These are phyloP conservation scores for Dryadomyces quercivorus DNA, from an alignment of 2,329 filamentous ascomycete genomes.

Conservation along the genomic window DNA sequence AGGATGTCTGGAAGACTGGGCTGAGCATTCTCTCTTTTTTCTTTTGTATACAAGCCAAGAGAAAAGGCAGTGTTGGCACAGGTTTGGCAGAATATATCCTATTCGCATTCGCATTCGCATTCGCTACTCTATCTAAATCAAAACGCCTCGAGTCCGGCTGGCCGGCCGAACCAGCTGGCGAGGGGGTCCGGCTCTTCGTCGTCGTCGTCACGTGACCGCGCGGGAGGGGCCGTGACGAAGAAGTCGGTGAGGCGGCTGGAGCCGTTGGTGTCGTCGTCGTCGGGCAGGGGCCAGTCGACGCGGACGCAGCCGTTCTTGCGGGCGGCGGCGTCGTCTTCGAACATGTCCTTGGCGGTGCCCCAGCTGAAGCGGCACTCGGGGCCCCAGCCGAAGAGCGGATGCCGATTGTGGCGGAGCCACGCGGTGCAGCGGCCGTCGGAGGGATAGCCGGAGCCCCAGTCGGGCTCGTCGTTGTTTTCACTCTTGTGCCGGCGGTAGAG, in stretches of 20 bases:
- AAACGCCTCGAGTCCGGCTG: slow-evolving; percentile 59
- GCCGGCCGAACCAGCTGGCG: slow-evolving; percentile 68
- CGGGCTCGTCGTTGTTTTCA: slow-evolving; percentile 17
- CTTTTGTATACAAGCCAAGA: not conserved
- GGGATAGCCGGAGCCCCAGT: slow-evolving; percentile 90
- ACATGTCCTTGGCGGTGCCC: slow-evolving; percentile 87
- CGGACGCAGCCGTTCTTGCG: slow-evolving; percentile 36
- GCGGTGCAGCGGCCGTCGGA: slow-evolving; percentile 67
- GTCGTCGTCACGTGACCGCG: slow-evolving; percentile 28
- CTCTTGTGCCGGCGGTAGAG: slow-evolving; percentile 40
- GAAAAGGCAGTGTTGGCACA: not conserved
- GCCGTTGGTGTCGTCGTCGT: slow-evolving; percentile 38
- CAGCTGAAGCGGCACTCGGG: slow-evolving; percentile 89
- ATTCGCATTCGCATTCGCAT: too few relatives aligned
- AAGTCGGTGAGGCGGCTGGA: slow-evolving; percentile 67
- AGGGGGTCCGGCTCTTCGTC: slow-evolving; percentile 36
- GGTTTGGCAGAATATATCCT: too few relatives aligned
- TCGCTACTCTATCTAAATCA: slow-evolving; percentile 26
- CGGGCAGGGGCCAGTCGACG: slow-evolving; percentile 66
- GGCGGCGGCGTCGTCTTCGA: slow-evolving; percentile 50
- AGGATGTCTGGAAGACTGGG: not conserved
- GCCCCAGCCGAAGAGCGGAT: slow-evolving; percentile 92
- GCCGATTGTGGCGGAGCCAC: slow-evolving; percentile 81
- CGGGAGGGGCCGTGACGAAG: slow-evolving; percentile 32
- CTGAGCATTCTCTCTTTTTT: not conserved